Base-by-base conservation (phyloP, 2,329 filamentous ascomycete genomes). In the Fragosphaeria purpurea region DNA sequence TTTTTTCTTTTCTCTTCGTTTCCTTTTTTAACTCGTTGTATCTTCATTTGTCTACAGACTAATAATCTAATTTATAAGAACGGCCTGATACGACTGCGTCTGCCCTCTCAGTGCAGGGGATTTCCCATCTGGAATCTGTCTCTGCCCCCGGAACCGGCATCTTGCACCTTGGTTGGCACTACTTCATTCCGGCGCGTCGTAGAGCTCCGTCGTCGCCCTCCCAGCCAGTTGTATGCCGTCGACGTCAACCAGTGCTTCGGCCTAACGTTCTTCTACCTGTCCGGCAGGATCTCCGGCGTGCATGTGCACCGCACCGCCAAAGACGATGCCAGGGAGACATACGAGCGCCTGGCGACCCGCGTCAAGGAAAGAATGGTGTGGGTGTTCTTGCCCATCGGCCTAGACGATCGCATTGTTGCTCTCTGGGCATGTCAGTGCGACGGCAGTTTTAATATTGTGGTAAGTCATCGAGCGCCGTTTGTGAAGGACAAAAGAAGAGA, bases 71-170 rank as follows among this genome's bases (percentile, higher is more conserved):
- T 37, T 37, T 12, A 39, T 11, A 44, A 44, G 41, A 49, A 44
- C 10, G 47, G 41, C 41, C 22, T 49, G 7, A 33, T 49, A 40
- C 47, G 41, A 10, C 11, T 49, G 7, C 12, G 47, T 44, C 44
- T 49, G 12, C 41, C 47, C 9, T 12, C 41, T 22, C 34, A 22
- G 34, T 44, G 47, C 41, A 4, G 6, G 11, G 41, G 47, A 34
- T 22, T 49, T 34, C 13, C 30, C n/a, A 35, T 49, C 30, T 49
- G 47, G 41, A 48, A 48, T 38, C 38, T 32, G 31, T 33, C 46
- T 12, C 22, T 8, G 13, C 40, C 40, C 9, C 46, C 46, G n/a
- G 39, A 48, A 4, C 31, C 34, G 11, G 46, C 39, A 41, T 39
- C 41, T 37, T 39, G 47, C 41, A 6, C 5, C 41, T 44, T 49